Evolutionary conservation across 192 early-diverging fungal species (phyloP), one percentile per base, ranked within the genome.

Genomic region (Glomus cerebriforme): DNA sequence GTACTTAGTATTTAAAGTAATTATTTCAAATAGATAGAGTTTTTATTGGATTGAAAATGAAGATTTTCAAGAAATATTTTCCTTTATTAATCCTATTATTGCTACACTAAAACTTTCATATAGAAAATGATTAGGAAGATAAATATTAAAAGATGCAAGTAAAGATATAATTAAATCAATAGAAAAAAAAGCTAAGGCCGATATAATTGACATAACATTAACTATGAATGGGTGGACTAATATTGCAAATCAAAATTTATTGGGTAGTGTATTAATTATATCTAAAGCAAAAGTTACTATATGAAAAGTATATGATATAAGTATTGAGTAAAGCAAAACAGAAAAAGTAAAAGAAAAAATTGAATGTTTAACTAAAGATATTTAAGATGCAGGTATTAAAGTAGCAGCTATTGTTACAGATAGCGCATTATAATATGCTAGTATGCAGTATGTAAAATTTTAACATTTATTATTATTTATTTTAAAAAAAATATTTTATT

Each of bases 261-360:
- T 74, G 0, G 73, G 19, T 37, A 39, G 32, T 59, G 19, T 59
- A n/a, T 74, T 74, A 54, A 58, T 74, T 37, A 62, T 10, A 43
- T 74, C 54, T 59, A 26, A 59, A 24, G 34, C 32, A 9, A 32
- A 74, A 35, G 58, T 34, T 59, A 29, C 60, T 54, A 7, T 74
- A 43, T 74, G 26, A 17, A 35, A 74, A 32, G 70, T 19, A 59
- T 22, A 59, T 34, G 54, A 74, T 24, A 59, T 74, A 54, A 74
- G n/a, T 37, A 35, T 3, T 59, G 19, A 59, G 26, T 7, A 15
- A 59, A 45, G 19, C 7, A 35, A 12, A 35, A 74, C 58, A 34
- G 70, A 17, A 59, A 27, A 74, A 59, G 58, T 74, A n/a, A 34
- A 34, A 9, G 7, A 29, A 43, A 45, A 54, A 54, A 34, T 59